A percentile compares a stretch with the other conserved stretches of the same genome.
These are phyloP conservation scores for Hemerocallis citrina DNA, from an alignment of 106 monocot species.

Conservation along the genomic window DNA sequence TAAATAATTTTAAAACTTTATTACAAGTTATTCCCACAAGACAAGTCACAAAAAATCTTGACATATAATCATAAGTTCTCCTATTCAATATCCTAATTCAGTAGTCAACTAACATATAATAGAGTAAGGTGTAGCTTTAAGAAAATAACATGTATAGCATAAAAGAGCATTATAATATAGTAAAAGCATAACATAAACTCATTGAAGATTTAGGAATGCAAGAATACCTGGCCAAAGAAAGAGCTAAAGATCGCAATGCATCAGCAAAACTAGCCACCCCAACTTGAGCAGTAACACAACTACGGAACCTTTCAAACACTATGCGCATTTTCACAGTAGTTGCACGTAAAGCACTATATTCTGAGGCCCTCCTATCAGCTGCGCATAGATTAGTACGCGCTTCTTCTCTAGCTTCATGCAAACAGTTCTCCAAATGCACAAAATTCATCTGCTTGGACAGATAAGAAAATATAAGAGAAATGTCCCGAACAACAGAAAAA, in stretches of 20 bases:
- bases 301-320: constrained; percentile 82
- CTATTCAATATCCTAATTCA: too few relatives aligned
- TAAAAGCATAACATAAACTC: too few relatives aligned
- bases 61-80: too few relatives aligned
- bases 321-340: constrained; percentile 70
- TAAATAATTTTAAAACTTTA: too few relatives aligned
- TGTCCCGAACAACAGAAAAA: neutral
- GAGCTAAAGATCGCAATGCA: constrained; percentile 59
- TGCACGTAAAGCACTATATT: constrained; percentile 65
- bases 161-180: too few relatives aligned
- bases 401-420: constrained; percentile 98
- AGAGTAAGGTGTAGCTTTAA: too few relatives aligned
- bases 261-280: constrained; percentile 64
- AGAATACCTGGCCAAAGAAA: constrained; percentile 78
- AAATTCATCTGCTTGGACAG: constrained; percentile 67
- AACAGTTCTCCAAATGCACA: constrained; percentile 85
- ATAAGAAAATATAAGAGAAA: neutral
- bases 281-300: constrained; percentile 52
- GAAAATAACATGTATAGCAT: too few relatives aligned
- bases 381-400: constrained; percentile 84
- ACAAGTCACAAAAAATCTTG: too few relatives aligned
- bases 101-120: too few relatives aligned
- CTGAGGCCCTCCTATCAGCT: constrained; percentile 82
- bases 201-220: neutral
- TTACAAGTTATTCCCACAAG: too few relatives aligned